Evolutionary conservation across 805 yeast genomes (phyloP), one percentile per base, ranked within the genome.

Genomic region (Candida nitratophila): DNA sequence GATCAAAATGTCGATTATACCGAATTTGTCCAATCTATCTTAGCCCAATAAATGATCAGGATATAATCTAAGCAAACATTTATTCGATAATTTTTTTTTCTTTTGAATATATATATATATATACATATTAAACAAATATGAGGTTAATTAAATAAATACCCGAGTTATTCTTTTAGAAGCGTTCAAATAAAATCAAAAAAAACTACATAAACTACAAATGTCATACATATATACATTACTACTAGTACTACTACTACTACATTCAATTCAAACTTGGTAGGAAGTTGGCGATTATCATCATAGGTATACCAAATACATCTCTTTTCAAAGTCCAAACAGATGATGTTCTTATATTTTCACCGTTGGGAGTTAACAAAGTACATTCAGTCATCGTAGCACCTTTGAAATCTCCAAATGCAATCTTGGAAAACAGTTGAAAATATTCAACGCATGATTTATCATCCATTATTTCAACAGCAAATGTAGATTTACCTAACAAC

Each of bases 1-100:
- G 97, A 93, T 50, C 96, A 96, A 44, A 87, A 86, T 57, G 95
- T 93, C 47, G 96, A 93, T 66, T 93, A 93, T 61, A 89, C 85
- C 42, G 95, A 89, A 63, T 91, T 91, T 64, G 96, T 91, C 55
- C 90, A 90, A 73, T 83, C 91, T 48, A 86, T 90, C 51, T 76
- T 90, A 63, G 93, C 95, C 56, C 96, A 90, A 70, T 90, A 73
- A 59, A 40, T 44, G 10, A 32, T 39, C 41, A 8, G 11, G 7
- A 26, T 26, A 26, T 26, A 10, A n/a, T n/a, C n/a, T n/a, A n/a
- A n/a, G n/a, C n/a, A n/a, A n/a, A n/a, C n/a, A n/a, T n/a, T n/a
- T 21, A n/a, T 26, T 35, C 27, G 38, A 21, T 24, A 24, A 24
- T 24, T 24, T 7, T 10, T 24, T 24, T n/a, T n/a, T n/a, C n/a